Evolutionary conservation across 2,329 filamentous ascomycete species (phyloP).

Genomic region (Colletotrichum neosansevieriae): DNA sequence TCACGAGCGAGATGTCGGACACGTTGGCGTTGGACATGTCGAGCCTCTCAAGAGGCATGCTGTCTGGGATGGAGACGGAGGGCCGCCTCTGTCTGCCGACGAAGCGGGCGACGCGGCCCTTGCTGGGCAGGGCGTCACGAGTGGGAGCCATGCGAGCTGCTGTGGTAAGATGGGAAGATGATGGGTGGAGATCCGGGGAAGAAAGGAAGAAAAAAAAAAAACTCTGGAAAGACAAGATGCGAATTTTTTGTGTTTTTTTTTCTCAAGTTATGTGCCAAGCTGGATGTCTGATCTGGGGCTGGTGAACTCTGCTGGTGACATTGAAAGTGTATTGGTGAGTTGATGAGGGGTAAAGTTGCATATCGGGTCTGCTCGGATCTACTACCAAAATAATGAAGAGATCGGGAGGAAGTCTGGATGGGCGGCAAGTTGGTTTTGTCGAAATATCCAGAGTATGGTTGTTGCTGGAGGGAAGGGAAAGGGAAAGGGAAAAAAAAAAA

Average conservation of each 20-base stretch:
- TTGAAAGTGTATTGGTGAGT: conserved; percentile 38
- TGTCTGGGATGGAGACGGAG: conserved; percentile 37
- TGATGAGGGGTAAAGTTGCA: conserved; percentile 39
- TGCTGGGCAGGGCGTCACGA: conserved; percentile 30
- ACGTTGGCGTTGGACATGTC: conserved; percentile 39
- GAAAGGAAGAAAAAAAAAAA: neutral
- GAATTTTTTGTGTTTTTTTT: conserved; percentile 17
- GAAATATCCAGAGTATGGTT: conserved; percentile 33
- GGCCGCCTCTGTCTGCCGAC: conserved; percentile 28
- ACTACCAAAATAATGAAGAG: conserved; percentile 38
- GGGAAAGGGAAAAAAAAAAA: neutral
- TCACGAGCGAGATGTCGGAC: conserved; percentile 33
- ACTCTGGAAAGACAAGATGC: conserved; percentile 6
- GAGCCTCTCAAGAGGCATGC: conserved; percentile 31
- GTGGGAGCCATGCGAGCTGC: conserved; percentile 32
- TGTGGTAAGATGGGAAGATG: conserved; percentile 2
- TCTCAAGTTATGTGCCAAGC: conserved; percentile 41
- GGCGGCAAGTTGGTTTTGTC: conserved; percentile 36
- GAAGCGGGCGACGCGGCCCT: conserved; percentile 36
- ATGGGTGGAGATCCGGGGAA: conserved; percentile 9
- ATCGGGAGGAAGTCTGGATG: conserved; percentile 29
- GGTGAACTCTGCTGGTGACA: conserved; percentile 37
- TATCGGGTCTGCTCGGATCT: conserved; percentile 38
- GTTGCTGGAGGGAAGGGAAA: conserved; percentile 28
- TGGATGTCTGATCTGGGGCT: conserved; percentile 40